Conservation (phyloP, 345 rosid species). For the Eucalyptus microcorys region DNA sequence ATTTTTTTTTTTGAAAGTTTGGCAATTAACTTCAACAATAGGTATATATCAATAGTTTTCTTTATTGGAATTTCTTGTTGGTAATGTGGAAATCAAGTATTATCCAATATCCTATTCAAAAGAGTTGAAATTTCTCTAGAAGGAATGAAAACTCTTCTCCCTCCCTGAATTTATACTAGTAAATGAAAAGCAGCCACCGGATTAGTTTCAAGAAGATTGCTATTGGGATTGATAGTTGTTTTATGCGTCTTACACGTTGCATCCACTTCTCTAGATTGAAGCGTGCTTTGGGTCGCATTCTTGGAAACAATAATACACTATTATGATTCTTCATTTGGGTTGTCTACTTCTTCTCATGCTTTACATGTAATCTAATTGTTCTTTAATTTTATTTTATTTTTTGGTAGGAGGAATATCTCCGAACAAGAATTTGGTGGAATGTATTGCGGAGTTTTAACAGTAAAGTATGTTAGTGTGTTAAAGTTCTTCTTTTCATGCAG, state of each 20-base stretch:
- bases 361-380: neutral
- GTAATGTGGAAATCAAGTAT: neutral
- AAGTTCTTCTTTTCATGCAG: neutral
- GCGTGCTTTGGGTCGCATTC: neutral
- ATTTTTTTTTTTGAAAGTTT: neutral
- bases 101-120: neutral
- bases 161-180: neutral
- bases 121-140: neutral
- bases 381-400: neutral
- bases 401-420: constrained; percentile 81
- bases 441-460: constrained; percentile 65
- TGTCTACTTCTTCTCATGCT: neutral
- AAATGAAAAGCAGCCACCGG: neutral
- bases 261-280: neutral
- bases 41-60: neutral
- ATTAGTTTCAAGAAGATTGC: neutral
- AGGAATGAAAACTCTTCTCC: neutral
- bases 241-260: neutral
- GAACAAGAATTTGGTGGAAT: constrained; percentile 97
- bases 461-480: constrained; percentile 30
- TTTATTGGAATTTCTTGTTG: neutral
- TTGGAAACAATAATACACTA: neutral
- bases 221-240: neutral
- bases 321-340: neutral
- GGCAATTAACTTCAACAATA: neutral